These are phyloP conservation scores for Dothidotthia symphoricarpi DNA, from an alignment of 2,329 filamentous ascomycete genomes.

Conservation along the genomic window DNA sequence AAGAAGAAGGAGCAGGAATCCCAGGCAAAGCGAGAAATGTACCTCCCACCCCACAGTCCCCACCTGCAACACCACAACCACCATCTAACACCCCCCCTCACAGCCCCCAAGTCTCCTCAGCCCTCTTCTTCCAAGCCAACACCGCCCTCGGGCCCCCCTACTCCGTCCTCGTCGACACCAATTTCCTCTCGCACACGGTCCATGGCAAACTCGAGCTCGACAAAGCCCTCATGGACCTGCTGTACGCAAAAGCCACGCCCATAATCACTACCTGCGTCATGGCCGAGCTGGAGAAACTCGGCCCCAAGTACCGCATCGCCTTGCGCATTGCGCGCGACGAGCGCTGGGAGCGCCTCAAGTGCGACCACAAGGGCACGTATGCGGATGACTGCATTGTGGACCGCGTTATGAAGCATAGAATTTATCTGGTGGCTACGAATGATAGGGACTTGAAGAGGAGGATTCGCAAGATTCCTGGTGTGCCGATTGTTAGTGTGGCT, in stretches of 20 bases:
- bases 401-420: conserved; percentile 47
- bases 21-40: conserved; percentile 73
- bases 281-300: conserved; percentile 85
- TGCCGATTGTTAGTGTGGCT: conserved; percentile 76
- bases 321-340: conserved; percentile 85
- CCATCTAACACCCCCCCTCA: conserved; percentile 8
- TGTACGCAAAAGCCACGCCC: conserved; percentile 87
- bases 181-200: conserved; percentile 66
- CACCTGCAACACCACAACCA: conserved; percentile 5
- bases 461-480: conserved; percentile 77
- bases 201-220: conserved; percentile 86
- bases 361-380: conserved; percentile 86
- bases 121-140: conserved; percentile 58
- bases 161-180: conserved; percentile 57
- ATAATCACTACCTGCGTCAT: conserved; percentile 77
- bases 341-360: conserved; percentile 79
- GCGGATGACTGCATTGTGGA: conserved; percentile 65
- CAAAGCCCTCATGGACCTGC: conserved; percentile 86
- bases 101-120: conserved; percentile 72
- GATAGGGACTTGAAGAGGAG: conserved; percentile 70
- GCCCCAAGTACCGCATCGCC: conserved; percentile 80
- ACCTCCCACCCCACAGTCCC: conserved; percentile 28
- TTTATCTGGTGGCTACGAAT: conserved; percentile 47
- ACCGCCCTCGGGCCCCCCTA: conserved; percentile 82
- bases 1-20: conserved; percentile 57